phyloP scores from a whole-genome alignment of 2,329 filamentous ascomycete genomes.

The Phaeosphaeriaceae sp. region DNA sequence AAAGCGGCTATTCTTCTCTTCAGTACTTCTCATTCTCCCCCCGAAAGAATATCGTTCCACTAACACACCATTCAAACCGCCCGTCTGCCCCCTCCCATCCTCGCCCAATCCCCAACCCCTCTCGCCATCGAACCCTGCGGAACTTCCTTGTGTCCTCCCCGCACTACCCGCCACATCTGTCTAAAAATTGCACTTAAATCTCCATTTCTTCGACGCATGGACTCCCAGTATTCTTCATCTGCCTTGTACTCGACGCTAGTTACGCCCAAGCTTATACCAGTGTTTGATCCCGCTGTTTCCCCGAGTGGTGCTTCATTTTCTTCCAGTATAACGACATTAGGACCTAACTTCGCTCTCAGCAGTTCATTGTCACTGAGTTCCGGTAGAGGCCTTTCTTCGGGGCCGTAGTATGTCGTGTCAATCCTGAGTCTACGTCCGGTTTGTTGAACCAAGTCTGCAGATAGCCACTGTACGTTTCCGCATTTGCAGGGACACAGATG shows the following conservation, averaged over 20 bases:
- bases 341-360: background rate
- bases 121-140: background rate
- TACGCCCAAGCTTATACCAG: background rate
- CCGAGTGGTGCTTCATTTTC: background rate
- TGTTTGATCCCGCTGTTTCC: background rate
- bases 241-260: background rate
- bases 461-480: constrained; percentile 3
- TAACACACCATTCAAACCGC: no score
- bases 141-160: background rate
- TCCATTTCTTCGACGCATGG: constrained; percentile 4
- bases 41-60: no score
- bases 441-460: constrained; percentile 1
- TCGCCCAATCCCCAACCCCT: constrained; percentile 1
- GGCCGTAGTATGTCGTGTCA: constrained; percentile 2
- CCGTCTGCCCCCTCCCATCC: background rate
- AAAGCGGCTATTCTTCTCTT: no score
- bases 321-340: background rate
- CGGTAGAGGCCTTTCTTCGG: background rate
- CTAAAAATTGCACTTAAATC: background rate
- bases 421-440: constrained; percentile 4
- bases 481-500: constrained; percentile 2
- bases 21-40: no score
- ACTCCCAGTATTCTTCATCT: constrained; percentile 15
- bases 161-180: background rate
- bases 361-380: background rate